Percentiles rank a stretch among this genome's conserved stretches.
These are phyloP conservation scores for Fusarium sterilihyphosum DNA, from an alignment of 2,329 filamentous ascomycete species.

Conservation along the genomic window DNA sequence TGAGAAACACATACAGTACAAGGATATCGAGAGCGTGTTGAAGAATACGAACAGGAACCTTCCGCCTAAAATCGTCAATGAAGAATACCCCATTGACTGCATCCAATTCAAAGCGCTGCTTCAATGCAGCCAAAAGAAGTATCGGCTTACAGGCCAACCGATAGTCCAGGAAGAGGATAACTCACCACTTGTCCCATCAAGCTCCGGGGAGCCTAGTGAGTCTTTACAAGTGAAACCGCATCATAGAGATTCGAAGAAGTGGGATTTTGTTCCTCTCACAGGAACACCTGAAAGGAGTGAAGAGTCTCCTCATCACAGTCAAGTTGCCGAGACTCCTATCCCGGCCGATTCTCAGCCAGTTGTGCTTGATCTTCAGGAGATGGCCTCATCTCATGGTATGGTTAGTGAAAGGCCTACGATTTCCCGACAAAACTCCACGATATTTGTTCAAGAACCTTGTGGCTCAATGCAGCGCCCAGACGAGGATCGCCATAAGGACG, in stretches of 20 bases:
- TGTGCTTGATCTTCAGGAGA: constrained; percentile 35
- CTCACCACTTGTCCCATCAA: neutral
- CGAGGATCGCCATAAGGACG: constrained; percentile 53
- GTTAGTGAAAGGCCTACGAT: neutral
- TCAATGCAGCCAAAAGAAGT: constrained; percentile 67
- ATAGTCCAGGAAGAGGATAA: constrained; percentile 3
- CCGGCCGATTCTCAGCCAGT: constrained; percentile 41
- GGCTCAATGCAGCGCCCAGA: neutral
- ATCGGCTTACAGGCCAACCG: constrained; percentile 64
- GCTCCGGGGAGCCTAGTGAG: constrained; percentile 36
- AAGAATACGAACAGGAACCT: constrained; percentile 28
- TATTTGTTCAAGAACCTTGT: neutral
- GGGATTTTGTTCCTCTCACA: constrained; percentile 51
- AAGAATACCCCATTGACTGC: constrained; percentile 76
- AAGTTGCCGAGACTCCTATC: constrained; percentile 27
- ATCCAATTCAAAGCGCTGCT: constrained; percentile 67
- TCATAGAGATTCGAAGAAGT: constrained; percentile 49
- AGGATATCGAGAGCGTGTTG: constrained; percentile 66
- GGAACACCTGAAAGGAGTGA: constrained; percentile 51
- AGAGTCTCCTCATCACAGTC: constrained; percentile 43
- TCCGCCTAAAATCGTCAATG: constrained; percentile 68
- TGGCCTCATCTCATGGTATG: neutral
- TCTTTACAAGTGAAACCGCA: constrained; percentile 63
- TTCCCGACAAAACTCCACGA: neutral
- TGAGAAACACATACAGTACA: constrained; percentile 73